Evolutionary conservation across 2,329 filamentous ascomycete genomes (phyloP).

Genomic region (Ploettnerulaceae sp.): DNA sequence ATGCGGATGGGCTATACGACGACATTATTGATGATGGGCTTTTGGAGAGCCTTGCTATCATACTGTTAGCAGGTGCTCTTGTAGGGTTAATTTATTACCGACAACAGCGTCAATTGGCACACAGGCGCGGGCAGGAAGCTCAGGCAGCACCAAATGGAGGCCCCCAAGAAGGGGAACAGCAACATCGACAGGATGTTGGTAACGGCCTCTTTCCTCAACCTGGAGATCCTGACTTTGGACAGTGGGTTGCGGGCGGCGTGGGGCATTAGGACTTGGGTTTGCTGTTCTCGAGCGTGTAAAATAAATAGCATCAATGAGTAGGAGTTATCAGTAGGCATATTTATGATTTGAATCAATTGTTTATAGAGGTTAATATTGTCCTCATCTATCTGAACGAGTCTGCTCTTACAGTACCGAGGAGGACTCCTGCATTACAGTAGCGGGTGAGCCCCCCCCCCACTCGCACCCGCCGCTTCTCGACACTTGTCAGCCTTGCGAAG

Average conservation of each 20-base stretch:
- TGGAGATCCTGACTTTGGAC: slow-evolving; percentile 61
- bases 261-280: slow-evolving; percentile 45
- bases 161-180: slow-evolving; percentile 25
- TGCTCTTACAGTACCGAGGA: no score
- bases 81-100: slow-evolving; percentile 78
- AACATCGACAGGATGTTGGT: slow-evolving; percentile 38
- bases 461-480: no score
- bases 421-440: no score
- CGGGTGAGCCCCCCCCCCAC: no score
- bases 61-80: slow-evolving; percentile 69
- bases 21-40: slow-evolving; percentile 71
- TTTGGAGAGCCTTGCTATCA: slow-evolving; percentile 78
- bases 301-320: slow-evolving; percentile 6
- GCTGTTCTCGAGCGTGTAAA: slow-evolving; percentile 22
- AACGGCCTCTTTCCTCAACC: slow-evolving; percentile 60
- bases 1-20: slow-evolving; percentile 52
- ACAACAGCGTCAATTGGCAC: slow-evolving; percentile 60
- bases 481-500: slow-evolving; percentile 8
- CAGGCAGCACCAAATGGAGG: slow-evolving; percentile 33
- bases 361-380: no score
- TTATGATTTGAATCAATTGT: no score
- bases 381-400: no score
- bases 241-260: slow-evolving; percentile 61
- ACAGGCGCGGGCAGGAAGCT: slow-evolving; percentile 40
- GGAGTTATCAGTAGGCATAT: not conserved